Percentiles rank a stretch among this genome's conserved stretches.
phyloP scores from a whole-genome alignment of 1,284 basidiomycete genomes.

The Ganoderma leucocontextum region DNA sequence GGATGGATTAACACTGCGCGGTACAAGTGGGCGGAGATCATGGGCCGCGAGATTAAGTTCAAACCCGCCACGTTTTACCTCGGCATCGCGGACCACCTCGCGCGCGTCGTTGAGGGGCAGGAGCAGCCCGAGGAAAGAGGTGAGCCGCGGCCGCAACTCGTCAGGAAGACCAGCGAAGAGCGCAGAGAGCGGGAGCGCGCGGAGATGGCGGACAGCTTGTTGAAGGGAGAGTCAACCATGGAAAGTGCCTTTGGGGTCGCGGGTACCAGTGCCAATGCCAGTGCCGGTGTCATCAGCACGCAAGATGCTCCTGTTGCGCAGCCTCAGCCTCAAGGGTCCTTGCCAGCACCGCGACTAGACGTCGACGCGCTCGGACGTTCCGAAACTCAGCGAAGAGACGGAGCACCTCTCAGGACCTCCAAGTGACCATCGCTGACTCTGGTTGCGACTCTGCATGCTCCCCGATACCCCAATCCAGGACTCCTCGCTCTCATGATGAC shows the following conservation, averaged over 20 bases:
- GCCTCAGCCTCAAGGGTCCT: not conserved
- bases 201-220: slow-evolving; percentile 44
- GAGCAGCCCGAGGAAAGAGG: slow-evolving; percentile 17
- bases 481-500: not conserved
- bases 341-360: not conserved
- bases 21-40: slow-evolving; percentile 88
- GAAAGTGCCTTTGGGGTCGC: not conserved
- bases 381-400: not conserved
- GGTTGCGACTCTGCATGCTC: not conserved
- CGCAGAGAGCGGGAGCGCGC: slow-evolving; percentile 38
- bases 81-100: slow-evolving; percentile 75
- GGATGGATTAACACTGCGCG: slow-evolving; percentile 86
- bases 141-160: slow-evolving; percentile 9
- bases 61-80: slow-evolving; percentile 90
- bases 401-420: not conserved
- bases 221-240: slow-evolving; percentile 31
- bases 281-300: not conserved
- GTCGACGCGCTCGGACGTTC: not conserved
- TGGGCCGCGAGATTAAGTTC: slow-evolving; percentile 89
- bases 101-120: slow-evolving; percentile 70
- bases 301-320: not conserved
- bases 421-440: not conserved
- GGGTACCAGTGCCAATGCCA: too few relatives aligned
- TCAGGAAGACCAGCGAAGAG: slow-evolving; percentile 35
- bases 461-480: not conserved